Evolutionary conservation across 495 filamentous ascomycete genomes (phyloP).

Genomic region (Penicillium parvum): DNA sequence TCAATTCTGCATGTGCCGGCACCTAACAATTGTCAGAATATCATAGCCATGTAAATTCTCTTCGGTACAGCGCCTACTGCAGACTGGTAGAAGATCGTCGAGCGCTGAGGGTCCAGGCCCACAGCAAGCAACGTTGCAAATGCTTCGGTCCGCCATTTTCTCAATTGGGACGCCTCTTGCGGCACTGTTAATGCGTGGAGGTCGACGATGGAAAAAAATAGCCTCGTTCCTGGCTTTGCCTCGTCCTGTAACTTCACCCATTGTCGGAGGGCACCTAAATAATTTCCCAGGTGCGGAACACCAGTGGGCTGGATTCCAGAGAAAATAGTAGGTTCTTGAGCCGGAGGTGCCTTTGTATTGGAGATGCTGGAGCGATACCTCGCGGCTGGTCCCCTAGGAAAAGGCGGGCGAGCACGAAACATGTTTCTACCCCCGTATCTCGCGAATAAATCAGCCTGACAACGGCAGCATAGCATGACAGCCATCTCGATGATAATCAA

Average conservation of each 20-base stretch:
- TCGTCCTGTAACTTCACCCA: slow-evolving; percentile 78
- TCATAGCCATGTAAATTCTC: too few relatives aligned
- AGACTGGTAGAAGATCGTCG: slow-evolving; percentile 83
- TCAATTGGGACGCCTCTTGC: slow-evolving; percentile 56
- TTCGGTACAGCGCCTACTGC: slow-evolving; percentile 50
- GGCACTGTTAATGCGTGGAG: slow-evolving; percentile 84
- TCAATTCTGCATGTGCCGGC: slow-evolving; percentile 75
- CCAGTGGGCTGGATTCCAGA: slow-evolving; percentile 97
- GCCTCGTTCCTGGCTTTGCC: slow-evolving; percentile 46
- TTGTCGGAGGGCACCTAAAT: slow-evolving; percentile 82
- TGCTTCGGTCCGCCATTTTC: slow-evolving; percentile 62
- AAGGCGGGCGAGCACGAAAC: background rate
- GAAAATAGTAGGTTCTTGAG: slow-evolving; percentile 53
- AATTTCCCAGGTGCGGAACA: slow-evolving; percentile 93
- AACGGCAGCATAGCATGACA: background rate
- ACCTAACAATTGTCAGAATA: slow-evolving; percentile 43
- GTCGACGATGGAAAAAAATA: slow-evolving; percentile 85
- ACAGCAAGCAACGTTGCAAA: slow-evolving; percentile 78
- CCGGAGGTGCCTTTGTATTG: slow-evolving; percentile 3
- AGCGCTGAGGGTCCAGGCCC: slow-evolving; percentile 70
- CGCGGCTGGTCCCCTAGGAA: slow-evolving; percentile 1
- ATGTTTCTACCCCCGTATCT: slow-evolving; percentile 5
- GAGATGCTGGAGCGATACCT: slow-evolving; percentile 14
- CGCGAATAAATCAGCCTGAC: background rate
- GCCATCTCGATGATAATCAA: slow-evolving; percentile 7